Percentiles rank a stretch among this genome's conserved stretches.
Evolutionary conservation across 179 eudicot genomes (phyloP).

Genomic region (Vitellaria paradoxa): DNA sequence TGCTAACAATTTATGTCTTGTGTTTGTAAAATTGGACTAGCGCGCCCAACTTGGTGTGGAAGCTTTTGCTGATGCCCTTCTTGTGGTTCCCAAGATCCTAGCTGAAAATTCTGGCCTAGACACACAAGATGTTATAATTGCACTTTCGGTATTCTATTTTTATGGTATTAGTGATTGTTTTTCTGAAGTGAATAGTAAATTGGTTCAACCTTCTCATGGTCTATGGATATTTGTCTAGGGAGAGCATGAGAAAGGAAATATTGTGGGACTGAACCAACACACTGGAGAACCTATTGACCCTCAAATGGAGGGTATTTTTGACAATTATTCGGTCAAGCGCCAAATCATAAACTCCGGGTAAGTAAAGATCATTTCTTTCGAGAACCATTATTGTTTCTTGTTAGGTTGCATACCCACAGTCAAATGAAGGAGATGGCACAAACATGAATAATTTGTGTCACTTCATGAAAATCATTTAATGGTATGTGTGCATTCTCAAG

Average conservation of each 20-base stretch:
- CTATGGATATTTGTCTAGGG: constrained; percentile 45
- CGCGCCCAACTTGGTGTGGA: constrained; percentile 94
- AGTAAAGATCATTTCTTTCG: not conserved
- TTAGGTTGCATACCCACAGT: not conserved
- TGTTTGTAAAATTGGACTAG: constrained; percentile 29
- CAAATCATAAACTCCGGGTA: constrained; percentile 6
- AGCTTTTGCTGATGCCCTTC: constrained; percentile 95
- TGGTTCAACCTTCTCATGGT: not conserved
- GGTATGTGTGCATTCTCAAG: not conserved
- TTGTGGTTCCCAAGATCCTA: constrained; percentile 88
- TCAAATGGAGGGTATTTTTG: constrained; percentile 74
- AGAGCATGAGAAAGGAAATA: constrained; percentile 88
- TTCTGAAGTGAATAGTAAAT: not conserved
- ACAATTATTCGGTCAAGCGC: constrained; percentile 32
- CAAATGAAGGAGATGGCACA: not conserved
- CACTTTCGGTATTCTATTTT: constrained; percentile 54
- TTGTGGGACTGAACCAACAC: constrained; percentile 81
- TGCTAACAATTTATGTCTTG: not conserved
- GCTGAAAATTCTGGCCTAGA: constrained; percentile 97
- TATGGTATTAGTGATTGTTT: not conserved
- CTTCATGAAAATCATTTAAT: not conserved
- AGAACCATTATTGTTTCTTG: not conserved
- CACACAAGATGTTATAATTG: constrained; percentile 83
- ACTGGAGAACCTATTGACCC: constrained; percentile 92
- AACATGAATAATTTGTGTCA: not conserved